These are phyloP conservation scores for Emmonsia crescens DNA, from an alignment of 2,329 filamentous ascomycete species.

Conservation along the genomic window DNA sequence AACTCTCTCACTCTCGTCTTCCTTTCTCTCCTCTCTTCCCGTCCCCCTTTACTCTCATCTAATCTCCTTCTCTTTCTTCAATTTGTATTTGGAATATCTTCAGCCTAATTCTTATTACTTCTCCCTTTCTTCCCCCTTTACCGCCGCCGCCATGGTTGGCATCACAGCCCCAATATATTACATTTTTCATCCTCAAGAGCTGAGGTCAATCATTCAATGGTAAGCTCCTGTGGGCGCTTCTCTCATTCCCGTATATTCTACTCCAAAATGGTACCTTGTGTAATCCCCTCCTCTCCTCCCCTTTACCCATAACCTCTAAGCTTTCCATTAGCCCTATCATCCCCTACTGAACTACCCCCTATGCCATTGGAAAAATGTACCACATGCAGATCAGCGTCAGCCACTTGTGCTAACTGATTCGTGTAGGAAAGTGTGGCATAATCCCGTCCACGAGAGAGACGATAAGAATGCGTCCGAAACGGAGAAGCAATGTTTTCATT, in stretches of 20 bases:
- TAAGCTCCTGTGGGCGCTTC: slow-evolving; percentile 32
- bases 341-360: neutral
- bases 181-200: slow-evolving; percentile 61
- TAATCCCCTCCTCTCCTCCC: neutral
- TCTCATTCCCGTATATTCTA: neutral
- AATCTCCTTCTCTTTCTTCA: neutral
- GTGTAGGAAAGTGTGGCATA: slow-evolving; percentile 88
- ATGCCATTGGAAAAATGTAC: neutral
- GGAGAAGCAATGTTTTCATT: slow-evolving; percentile 73
- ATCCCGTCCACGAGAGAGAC: slow-evolving; percentile 78
- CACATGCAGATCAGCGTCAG: neutral
- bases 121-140: slow-evolving; percentile 4
- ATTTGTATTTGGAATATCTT: no score
- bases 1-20: neutral
- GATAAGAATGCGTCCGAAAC: slow-evolving; percentile 61
- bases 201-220: slow-evolving; percentile 84
- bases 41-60: neutral
- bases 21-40: slow-evolving; percentile 2
- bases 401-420: neutral
- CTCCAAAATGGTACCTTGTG: neutral
- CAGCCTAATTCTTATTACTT: slow-evolving; percentile 8
- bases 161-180: slow-evolving; percentile 54
- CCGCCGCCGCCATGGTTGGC: slow-evolving; percentile 29
- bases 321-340: neutral
- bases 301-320: neutral